Conservation (phyloP, 23 red algal species). For the Cyanidiococcus yangmingshanensis region DNA sequence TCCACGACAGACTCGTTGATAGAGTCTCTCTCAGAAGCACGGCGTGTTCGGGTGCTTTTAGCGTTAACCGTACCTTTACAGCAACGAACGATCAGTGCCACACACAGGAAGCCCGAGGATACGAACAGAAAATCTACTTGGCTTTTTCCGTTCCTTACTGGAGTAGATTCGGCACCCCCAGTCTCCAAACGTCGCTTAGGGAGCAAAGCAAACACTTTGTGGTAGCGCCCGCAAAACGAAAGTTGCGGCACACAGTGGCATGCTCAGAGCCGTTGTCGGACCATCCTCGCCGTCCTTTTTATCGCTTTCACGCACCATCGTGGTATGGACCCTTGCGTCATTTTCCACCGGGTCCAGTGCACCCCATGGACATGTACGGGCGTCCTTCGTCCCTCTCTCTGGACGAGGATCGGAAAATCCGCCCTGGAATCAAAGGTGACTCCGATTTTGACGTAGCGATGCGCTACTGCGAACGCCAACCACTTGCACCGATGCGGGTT, state of each 20-base stretch:
- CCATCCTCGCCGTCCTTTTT: not conserved
- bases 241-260: not conserved
- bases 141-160: too few relatives aligned
- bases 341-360: slow-evolving; percentile 1
- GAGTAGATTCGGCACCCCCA: too few relatives aligned
- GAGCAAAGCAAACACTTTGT: too few relatives aligned
- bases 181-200: too few relatives aligned
- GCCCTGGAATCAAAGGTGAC: not conserved
- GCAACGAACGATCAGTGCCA: too few relatives aligned
- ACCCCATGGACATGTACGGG: slow-evolving; percentile 14
- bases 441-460: slow-evolving; percentile 4
- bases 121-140: too few relatives aligned
- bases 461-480: not conserved
- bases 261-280: not conserved
- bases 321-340: not conserved
- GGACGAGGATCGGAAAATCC: not conserved
- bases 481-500: slow-evolving; percentile 1
- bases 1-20: too few relatives aligned
- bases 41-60: too few relatives aligned
- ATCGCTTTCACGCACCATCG: slow-evolving; percentile 4
- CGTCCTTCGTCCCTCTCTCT: not conserved
- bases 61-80: too few relatives aligned
- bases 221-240: too few relatives aligned
- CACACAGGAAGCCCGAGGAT: too few relatives aligned
- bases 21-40: too few relatives aligned